Conservation (phyloP, 257 asterid species). For the Coffea canephora region DNA sequence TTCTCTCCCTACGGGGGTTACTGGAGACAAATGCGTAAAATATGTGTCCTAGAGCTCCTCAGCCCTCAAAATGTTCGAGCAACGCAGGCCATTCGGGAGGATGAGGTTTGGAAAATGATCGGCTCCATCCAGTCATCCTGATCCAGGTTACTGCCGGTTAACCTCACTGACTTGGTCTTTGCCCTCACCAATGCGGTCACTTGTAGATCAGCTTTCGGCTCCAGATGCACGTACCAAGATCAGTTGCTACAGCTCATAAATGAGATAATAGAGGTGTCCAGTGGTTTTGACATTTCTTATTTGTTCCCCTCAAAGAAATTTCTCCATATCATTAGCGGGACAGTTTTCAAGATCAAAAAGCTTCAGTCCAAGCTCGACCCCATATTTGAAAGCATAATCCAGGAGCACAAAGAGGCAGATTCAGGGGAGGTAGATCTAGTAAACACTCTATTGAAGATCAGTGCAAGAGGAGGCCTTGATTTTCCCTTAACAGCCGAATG, state of each 20-base stretch:
- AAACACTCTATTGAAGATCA: conserved; percentile 18
- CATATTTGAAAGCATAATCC: conserved; percentile 12
- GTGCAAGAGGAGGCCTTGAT: conserved; percentile 7
- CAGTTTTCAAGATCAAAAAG: conserved; percentile 5
- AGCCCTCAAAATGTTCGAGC: conserved; percentile 13
- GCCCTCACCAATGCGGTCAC: conserved; percentile 5
- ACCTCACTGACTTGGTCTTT: conserved; percentile 10
- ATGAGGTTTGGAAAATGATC: conserved; percentile 15
- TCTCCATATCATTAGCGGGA: conserved; percentile 20
- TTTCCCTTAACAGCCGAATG: conserved; percentile 1
- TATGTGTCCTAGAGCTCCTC: conserved; percentile 24
- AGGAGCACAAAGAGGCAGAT: conserved; percentile 16
- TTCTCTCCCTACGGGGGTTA: conserved; percentile 25
- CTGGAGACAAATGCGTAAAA: conserved; percentile 29
- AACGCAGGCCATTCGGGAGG: conserved; percentile 13
- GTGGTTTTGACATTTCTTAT: conserved; percentile 21
- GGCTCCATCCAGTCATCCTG: background rate
- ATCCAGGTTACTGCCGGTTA: background rate
- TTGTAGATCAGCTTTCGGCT: conserved; percentile 24
- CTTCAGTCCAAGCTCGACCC: conserved; percentile 4
- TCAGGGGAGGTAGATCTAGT: conserved; percentile 14
- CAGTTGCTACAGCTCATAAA: background rate
- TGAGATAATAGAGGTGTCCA: background rate
- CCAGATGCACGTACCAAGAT: conserved; percentile 22
- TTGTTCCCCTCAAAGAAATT: conserved; percentile 28